Conservation (phyloP, 2,329 filamentous ascomycete genomes). For the Penicillium freii region DNA sequence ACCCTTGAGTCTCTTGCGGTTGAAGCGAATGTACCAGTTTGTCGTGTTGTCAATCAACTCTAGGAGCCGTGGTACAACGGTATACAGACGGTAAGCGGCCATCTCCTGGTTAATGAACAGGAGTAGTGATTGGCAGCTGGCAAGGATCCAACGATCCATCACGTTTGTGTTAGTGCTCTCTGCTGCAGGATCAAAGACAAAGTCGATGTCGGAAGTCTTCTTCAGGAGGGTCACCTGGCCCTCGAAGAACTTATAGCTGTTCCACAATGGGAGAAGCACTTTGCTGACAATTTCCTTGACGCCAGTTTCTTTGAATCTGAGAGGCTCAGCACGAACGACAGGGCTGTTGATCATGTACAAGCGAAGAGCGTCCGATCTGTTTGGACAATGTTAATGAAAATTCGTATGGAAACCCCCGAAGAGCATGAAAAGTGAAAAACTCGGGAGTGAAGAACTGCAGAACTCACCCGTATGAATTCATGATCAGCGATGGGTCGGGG, state of each 20-base stretch:
- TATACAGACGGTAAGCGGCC: conserved; percentile 77
- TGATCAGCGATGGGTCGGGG: conserved; percentile 78
- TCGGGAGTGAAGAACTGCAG: background rate
- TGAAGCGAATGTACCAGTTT: conserved; percentile 99
- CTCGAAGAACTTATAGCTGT: conserved; percentile 95
- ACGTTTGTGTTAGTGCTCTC: conserved; percentile 80
- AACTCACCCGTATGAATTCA: conserved; percentile 67
- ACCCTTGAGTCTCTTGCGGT: conserved; percentile 85
- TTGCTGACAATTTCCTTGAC: conserved; percentile 95
- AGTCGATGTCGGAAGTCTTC: conserved; percentile 77
- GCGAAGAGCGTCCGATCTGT: conserved; percentile 78
- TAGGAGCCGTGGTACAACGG: conserved; percentile 81
- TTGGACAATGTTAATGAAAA: background rate
- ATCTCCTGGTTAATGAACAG: conserved; percentile 93
- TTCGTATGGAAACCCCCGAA: background rate
- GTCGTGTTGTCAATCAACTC: conserved; percentile 88
- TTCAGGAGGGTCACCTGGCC: conserved; percentile 82
- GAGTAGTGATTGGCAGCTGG: conserved; percentile 84
- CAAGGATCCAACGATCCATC: conserved; percentile 94
- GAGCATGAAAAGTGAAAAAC: background rate
- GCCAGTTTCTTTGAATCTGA: conserved; percentile 86
- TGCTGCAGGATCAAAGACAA: conserved; percentile 71
- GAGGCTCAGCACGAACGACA: conserved; percentile 84
- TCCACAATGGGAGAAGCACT: conserved; percentile 88
- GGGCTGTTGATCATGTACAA: conserved; percentile 97